A percentile compares a stretch with the other conserved stretches of the same genome.
These are phyloP conservation scores for Phyllosticta citriasiana DNA, from an alignment of 2,329 filamentous ascomycete species.

Conservation along the genomic window DNA sequence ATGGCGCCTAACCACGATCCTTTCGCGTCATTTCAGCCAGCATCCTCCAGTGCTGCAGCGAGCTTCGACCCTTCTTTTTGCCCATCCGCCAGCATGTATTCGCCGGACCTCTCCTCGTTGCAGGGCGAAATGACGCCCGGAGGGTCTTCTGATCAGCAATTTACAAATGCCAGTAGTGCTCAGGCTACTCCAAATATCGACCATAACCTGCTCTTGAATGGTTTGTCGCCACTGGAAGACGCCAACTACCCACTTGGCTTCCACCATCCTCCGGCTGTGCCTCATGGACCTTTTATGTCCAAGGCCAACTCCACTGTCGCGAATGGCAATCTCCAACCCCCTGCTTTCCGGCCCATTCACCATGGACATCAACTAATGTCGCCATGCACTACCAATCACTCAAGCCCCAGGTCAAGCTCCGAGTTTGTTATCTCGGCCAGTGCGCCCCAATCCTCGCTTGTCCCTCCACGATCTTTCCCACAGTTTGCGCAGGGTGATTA, in stretches of 20 bases:
- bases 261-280: neutral
- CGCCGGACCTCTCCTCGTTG: constrained; percentile 27
- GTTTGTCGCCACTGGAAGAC: neutral
- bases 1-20: neutral
- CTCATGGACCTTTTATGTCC: neutral
- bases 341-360: neutral
- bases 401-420: constrained; percentile 22
- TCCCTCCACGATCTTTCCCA: neutral
- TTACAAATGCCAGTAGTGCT: neutral
- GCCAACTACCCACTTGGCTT: neutral
- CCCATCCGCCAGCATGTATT: constrained; percentile 22
- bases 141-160: constrained; percentile 19
- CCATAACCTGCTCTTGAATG: neutral
- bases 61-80: constrained; percentile 5
- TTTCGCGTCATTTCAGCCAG: neutral
- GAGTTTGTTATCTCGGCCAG: constrained; percentile 2
- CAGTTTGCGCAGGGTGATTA: neutral
- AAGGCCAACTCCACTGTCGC: constrained; percentile 1
- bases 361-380: constrained; percentile 25
- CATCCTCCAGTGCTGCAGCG: neutral
- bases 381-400: constrained; percentile 25
- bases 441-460: neutral
- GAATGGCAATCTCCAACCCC: constrained; percentile 4
- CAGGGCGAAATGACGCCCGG: constrained; percentile 29
- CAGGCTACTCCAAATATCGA: constrained; percentile 20